Evolutionary conservation across 768 basidiomycete species (phyloP).

Genomic region (Galerina sulciceps): DNA sequence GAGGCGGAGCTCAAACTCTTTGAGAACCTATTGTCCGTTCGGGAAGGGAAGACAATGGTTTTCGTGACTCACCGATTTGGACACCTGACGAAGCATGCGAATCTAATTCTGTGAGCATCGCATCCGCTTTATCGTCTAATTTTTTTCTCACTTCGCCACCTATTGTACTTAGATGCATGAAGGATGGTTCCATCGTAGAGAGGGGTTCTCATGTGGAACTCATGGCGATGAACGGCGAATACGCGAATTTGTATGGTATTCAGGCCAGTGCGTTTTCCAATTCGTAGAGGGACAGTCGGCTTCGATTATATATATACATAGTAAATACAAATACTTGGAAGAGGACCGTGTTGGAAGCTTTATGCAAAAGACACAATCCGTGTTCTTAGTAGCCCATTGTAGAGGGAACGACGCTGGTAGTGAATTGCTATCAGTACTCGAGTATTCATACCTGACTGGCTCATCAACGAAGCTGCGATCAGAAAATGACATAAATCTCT

Average conservation of each 20-base stretch:
- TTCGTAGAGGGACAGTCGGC: no score
- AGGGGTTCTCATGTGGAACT: conserved; percentile 45
- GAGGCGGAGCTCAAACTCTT: conserved; percentile 55
- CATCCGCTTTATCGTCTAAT: not conserved
- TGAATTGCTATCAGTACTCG: no score
- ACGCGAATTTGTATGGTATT: conserved; percentile 44
- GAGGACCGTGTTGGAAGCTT: no score
- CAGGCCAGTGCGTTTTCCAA: conserved; percentile 35
- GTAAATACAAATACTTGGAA: no score
- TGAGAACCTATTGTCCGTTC: conserved; percentile 36
- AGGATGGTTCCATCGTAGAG: conserved; percentile 43
- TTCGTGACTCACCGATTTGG: conserved; percentile 62
- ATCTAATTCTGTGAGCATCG: conserved; percentile 51
- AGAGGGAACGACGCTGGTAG: no score
- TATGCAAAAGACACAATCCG: no score
- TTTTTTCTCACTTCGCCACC: not conserved
- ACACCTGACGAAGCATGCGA: conserved; percentile 52
- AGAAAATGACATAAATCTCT: no score
- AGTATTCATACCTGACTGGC: no score
- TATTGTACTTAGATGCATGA: conserved; percentile 45
- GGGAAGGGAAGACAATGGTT: conserved; percentile 56
- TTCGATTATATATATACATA: no score
- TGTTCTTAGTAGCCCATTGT: no score
- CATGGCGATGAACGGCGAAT: conserved; percentile 39
- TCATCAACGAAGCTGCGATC: no score